Conservation (phyloP, 2,329 filamentous ascomycete species). For the Chaetomium olivaceum region DNA sequence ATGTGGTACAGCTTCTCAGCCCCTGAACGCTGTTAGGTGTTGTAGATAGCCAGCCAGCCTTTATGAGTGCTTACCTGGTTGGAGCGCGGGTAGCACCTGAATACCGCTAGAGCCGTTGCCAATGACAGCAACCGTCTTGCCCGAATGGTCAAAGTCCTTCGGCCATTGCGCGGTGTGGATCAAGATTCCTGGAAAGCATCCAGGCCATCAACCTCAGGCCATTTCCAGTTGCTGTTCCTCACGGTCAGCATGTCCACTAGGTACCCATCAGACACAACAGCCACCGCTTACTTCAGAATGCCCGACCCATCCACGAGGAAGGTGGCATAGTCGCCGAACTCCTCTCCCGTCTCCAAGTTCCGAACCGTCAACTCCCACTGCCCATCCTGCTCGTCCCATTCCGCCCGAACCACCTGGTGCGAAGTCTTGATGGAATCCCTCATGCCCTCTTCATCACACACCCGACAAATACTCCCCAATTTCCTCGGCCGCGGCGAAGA, state of each 20-base stretch:
- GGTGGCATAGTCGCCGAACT: slow-evolving; percentile 49
- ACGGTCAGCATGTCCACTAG: slow-evolving; percentile 8
- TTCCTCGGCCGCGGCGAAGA: slow-evolving; percentile 56
- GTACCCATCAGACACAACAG: not conserved
- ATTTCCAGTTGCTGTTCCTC: slow-evolving; percentile 50
- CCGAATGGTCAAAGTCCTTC: slow-evolving; percentile 48
- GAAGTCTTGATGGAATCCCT: slow-evolving; percentile 45
- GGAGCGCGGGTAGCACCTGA: slow-evolving; percentile 55
- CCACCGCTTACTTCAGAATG: slow-evolving; percentile 52
- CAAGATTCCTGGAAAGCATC: slow-evolving; percentile 47
- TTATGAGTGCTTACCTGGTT: slow-evolving; percentile 39
- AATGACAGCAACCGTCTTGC: slow-evolving; percentile 57
- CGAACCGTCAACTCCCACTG: slow-evolving; percentile 46
- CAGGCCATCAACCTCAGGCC: slow-evolving; percentile 51
- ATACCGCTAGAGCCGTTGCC: slow-evolving; percentile 58
- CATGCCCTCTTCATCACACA: slow-evolving; percentile 52
- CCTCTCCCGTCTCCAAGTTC: slow-evolving; percentile 42
- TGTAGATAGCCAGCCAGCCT: not conserved
- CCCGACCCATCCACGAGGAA: slow-evolving; percentile 54
- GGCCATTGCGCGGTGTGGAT: slow-evolving; percentile 59
- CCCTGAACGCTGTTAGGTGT: slow-evolving; percentile 30
- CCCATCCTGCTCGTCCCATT: slow-evolving; percentile 47
- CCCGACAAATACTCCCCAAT: slow-evolving; percentile 55
- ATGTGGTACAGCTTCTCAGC: slow-evolving; percentile 43
- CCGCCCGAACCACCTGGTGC: slow-evolving; percentile 46